These are phyloP conservation scores for Lactuca sativa DNA, from an alignment of 129 eudicot species.

Conservation along the genomic window DNA sequence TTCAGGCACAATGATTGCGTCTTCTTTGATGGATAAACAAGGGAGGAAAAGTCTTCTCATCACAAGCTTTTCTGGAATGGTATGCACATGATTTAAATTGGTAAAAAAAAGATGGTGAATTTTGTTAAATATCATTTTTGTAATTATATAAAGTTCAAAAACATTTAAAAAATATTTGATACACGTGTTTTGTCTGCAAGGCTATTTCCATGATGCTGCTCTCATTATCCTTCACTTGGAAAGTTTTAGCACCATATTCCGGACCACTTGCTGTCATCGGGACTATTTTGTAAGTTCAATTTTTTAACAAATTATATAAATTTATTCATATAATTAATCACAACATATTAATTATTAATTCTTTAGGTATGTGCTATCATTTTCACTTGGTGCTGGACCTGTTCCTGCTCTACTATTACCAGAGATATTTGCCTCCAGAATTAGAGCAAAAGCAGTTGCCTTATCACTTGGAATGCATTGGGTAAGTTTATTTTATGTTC, in stretches of 20 bases:
- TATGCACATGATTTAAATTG: constrained; percentile 19
- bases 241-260: constrained; percentile 75
- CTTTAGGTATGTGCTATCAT: constrained; percentile 77
- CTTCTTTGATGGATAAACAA: constrained; percentile 83
- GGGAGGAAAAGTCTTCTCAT: constrained; percentile 92
- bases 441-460: constrained; percentile 96
- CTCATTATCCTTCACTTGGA: constrained; percentile 82
- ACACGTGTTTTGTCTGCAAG: constrained; percentile 34
- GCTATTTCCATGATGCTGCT: constrained; percentile 94
- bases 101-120: too few species aligned
- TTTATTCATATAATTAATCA: not conserved
- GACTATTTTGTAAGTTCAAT: constrained; percentile 69
- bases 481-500: constrained; percentile 44
- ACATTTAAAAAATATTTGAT: not conserved
- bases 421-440: constrained; percentile 91
- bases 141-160: not conserved
- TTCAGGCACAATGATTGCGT: constrained; percentile 78
- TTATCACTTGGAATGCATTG: constrained; percentile 93
- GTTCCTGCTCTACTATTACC: constrained; percentile 96
- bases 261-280: constrained; percentile 91
- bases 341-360: not conserved
- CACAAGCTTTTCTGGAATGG: constrained; percentile 88
- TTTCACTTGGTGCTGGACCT: constrained; percentile 98
- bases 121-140: too few species aligned
- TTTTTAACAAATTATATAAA: constrained; percentile 1